Evolutionary conservation across 1,284 basidiomycete species (phyloP).

Genomic region (Rhodotorula sp.): DNA sequence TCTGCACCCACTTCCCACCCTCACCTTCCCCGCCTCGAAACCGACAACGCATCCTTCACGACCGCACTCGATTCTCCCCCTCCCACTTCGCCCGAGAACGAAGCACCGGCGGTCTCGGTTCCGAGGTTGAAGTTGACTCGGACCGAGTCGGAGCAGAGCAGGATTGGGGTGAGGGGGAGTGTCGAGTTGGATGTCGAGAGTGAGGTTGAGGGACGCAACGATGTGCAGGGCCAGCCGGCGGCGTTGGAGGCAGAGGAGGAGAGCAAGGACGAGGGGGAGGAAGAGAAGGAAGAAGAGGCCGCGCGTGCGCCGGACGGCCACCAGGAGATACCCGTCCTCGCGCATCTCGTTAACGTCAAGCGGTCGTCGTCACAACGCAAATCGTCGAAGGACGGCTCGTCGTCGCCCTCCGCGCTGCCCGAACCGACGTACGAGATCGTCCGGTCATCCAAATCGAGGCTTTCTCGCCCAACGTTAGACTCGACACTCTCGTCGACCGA

Average conservation of each 20-base stretch:
- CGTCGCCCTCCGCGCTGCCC: background rate
- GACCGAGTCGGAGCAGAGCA: slow-evolving; percentile 31
- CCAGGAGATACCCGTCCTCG: background rate
- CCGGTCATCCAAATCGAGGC: slow-evolving; percentile 1
- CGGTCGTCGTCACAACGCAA: slow-evolving; percentile 1
- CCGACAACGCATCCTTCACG: slow-evolving; percentile 17
- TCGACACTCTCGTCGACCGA: background rate
- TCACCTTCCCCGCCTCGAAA: slow-evolving; percentile 9
- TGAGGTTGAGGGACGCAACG: background rate
- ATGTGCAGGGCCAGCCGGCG: slow-evolving; percentile 2
- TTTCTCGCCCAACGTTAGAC: too few relatives aligned
- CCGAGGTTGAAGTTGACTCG: slow-evolving; percentile 31
- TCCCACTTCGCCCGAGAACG: background rate
- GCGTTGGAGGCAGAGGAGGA: background rate
- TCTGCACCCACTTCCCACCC: background rate
- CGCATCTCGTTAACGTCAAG: slow-evolving; percentile 12
- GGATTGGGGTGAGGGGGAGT: slow-evolving; percentile 18
- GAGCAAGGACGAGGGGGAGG: background rate
- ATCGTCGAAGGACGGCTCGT: background rate
- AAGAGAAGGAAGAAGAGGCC: background rate
- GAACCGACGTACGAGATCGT: slow-evolving; percentile 12
- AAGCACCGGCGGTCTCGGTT: background rate
- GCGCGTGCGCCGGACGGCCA: background rate
- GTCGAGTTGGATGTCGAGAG: slow-evolving; percentile 21
- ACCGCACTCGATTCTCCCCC: slow-evolving; percentile 13